These are phyloP conservation scores for Fusarium decemcellulare DNA, from an alignment of 2,329 filamentous ascomycete species.

Conservation along the genomic window DNA sequence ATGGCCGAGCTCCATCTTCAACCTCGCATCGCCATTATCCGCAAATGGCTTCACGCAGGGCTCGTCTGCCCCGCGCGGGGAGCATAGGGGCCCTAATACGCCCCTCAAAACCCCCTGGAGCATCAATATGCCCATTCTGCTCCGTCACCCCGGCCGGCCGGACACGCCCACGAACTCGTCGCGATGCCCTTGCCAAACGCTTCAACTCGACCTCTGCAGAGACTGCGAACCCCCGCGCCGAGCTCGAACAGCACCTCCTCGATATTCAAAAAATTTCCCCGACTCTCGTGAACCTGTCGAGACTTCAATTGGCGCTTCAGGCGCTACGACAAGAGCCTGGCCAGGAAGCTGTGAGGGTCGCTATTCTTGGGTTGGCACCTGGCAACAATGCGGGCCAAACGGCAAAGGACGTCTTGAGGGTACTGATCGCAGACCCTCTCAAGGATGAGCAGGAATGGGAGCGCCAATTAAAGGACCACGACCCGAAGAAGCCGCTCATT, in stretches of 20 bases:
- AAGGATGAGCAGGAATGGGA: slow-evolving; percentile 77
- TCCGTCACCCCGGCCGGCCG: slow-evolving; percentile 42
- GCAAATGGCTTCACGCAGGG: slow-evolving; percentile 51
- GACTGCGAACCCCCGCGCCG: slow-evolving; percentile 57
- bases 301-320: slow-evolving; percentile 79
- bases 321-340: slow-evolving; percentile 72
- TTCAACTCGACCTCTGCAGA: slow-evolving; percentile 47
- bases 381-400: slow-evolving; percentile 58
- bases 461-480: slow-evolving; percentile 67
- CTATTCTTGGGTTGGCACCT: slow-evolving; percentile 65
- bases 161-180: slow-evolving; percentile 40
- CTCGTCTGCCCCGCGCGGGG: slow-evolving; percentile 47
- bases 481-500: slow-evolving; percentile 70
- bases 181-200: slow-evolving; percentile 44
- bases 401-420: slow-evolving; percentile 76
- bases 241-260: slow-evolving; percentile 72
- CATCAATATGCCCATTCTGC: slow-evolving; percentile 52
- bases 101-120: slow-evolving; percentile 18
- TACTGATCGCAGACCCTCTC: slow-evolving; percentile 80
- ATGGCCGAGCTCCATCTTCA: slow-evolving; percentile 35
- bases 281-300: slow-evolving; percentile 76
- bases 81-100: slow-evolving; percentile 46
- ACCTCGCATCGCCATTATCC: slow-evolving; percentile 37
- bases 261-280: slow-evolving; percentile 73
- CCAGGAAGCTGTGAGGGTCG: slow-evolving; percentile 70